phyloP scores from a whole-genome alignment of 1,139 yeast genomes.

The Suhomyces coccinellae region DNA sequence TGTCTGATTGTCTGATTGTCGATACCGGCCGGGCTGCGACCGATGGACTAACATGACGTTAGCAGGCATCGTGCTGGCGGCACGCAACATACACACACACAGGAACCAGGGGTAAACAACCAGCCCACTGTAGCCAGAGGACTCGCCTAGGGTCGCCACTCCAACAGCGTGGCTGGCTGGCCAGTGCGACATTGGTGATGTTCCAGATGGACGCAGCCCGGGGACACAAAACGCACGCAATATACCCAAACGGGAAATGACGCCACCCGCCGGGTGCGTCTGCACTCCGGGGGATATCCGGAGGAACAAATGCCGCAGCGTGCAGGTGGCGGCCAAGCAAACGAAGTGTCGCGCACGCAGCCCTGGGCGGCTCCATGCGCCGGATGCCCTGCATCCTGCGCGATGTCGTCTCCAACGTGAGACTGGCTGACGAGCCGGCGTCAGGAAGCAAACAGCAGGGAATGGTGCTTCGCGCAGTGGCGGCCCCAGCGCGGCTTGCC shows the following conservation, averaged over 20 bases:
- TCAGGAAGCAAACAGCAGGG: too few species aligned
- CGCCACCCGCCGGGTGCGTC: too few species aligned
- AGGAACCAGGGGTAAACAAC: constrained; percentile 2
- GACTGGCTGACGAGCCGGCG: background rate
- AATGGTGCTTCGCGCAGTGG: too few species aligned
- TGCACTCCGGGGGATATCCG: background rate
- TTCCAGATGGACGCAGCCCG: background rate
- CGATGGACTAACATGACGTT: too few species aligned
- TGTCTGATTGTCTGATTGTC: too few species aligned
- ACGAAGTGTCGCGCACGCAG: constrained; percentile 5
- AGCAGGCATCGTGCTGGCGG: background rate
- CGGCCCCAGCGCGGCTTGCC: too few species aligned
- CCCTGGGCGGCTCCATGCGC: constrained; percentile 1
- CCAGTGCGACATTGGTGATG: background rate
- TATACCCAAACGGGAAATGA: constrained; percentile 1
- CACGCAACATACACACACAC: too few species aligned
- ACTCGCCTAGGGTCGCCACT: constrained; percentile 1
- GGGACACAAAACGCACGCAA: constrained; percentile 1
- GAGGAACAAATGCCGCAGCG: background rate
- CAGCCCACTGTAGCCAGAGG: background rate
- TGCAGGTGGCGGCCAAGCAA: background rate
- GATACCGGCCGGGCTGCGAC: too few species aligned
- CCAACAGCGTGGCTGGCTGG: constrained; percentile 6
- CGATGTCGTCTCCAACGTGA: constrained; percentile 4
- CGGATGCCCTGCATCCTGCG: constrained; percentile 1